Evolutionary conservation across 139 green algal species (phyloP).

Genomic region (Gonium pectorale): DNA sequence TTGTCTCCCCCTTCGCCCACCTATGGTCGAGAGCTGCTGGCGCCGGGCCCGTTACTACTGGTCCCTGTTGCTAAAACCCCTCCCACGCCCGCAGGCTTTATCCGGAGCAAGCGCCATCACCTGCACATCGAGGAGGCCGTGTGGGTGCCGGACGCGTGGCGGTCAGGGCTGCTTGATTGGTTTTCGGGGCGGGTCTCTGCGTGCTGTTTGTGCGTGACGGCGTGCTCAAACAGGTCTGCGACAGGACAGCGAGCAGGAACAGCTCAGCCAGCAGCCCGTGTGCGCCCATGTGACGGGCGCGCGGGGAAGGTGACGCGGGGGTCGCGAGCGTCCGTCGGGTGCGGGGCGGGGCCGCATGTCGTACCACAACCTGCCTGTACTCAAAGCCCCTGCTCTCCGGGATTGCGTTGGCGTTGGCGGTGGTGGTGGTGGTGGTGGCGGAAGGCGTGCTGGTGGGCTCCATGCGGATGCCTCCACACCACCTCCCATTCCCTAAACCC

Average conservation of each 20-base stretch:
- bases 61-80: background rate
- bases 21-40: background rate
- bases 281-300: too few species aligned
- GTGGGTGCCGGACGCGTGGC: slow-evolving; percentile 19
- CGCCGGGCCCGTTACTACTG: background rate
- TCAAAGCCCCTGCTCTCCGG: too few species aligned
- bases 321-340: too few species aligned
- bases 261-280: background rate
- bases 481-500: too few species aligned
- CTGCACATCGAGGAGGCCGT: slow-evolving; percentile 60
- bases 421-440: too few species aligned
- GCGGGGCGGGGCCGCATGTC: too few species aligned
- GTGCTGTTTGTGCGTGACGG: background rate
- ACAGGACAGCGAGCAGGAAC: background rate
- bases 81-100: slow-evolving; percentile 43
- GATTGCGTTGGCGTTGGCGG: too few species aligned
- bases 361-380: too few species aligned
- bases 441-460: too few species aligned
- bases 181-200: background rate
- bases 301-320: too few species aligned
- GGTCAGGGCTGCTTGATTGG: too few species aligned
- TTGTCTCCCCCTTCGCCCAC: background rate
- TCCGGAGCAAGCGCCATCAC: slow-evolving; percentile 8
- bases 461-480: too few species aligned
- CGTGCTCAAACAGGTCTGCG: background rate